Evolutionary conservation across 768 basidiomycete species (phyloP), one percentile per base, ranked within the genome.

Genomic region (Scleroderma citrinum): DNA sequence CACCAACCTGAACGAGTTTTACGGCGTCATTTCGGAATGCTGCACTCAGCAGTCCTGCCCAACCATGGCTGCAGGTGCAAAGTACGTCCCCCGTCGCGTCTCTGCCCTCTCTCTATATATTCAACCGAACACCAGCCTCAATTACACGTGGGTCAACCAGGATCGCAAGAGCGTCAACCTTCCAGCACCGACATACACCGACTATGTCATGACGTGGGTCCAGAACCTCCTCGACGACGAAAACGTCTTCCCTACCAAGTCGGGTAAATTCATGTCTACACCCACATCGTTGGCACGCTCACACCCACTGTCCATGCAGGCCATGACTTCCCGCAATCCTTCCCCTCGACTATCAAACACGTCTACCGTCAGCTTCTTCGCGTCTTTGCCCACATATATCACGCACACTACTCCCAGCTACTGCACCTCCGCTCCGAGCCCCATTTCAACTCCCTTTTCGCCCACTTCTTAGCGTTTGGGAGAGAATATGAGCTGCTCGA

Each of bases 181-280:
- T 0, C 84, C 95, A 1, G 95, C 95, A 13, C 92, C 95, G 6
- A 94, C 90, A 1, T 97, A 97, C 68, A 92, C 97, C 59, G 95
- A 97, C 73, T 95, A 91, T 55, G 95, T 97, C 59, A 92, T 97
- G 87, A 92, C 93, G 4, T 93, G 92, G 75, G 81, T 96, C 23
- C 95, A 98, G 66, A 93, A 89, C 62, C 76, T 95, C 23, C 75
- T 97, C 29, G 91, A 97, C 58, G 94, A 98, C 71, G 93, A 97
- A 60, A 84, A 81, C 57, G 82, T 86, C 47, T 97, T 97, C 75
- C 95, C 94, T 5, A 92, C 94, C 10, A 95, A 96, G 66, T 83
- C 88, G n/a, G 91, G 93, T 90, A 60, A 56, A 80, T 69, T 14
- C 3, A n/a, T n/a, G n/a, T 17, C 24, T 23, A 7, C 29, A 35